Evolutionary conservation across 2,329 filamentous ascomycete species (phyloP), one percentile per base, ranked within the genome.

Genomic region (Colletotrichum ledebouriae): DNA sequence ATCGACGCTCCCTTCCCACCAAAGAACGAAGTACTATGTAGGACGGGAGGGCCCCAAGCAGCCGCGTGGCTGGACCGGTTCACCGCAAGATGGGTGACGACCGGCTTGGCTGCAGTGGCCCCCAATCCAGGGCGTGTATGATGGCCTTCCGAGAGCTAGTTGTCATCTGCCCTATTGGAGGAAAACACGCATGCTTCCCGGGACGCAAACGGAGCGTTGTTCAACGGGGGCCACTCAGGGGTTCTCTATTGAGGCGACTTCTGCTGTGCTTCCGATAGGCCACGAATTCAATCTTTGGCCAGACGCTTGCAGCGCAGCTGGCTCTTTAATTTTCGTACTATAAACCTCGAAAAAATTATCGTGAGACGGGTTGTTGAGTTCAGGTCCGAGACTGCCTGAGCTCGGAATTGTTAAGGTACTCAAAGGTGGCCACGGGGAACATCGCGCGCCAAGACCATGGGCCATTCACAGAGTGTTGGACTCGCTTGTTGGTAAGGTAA

Each of bases 121-220:
- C 65, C 53, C 60, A 20, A 64, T 49, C 41, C 39, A 68, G 65
- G 53, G 53, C 59, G 53, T 60, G 60, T 64, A 64, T 68, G 65
- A 11, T 68, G 60, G 65, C 59, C 65, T 59, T 68, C 60, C 60
- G 60, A 58, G 22, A 12, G 6, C 17, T 17, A 34, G 34, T 46
- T 39, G 39, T 17, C 29, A 22, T 15, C 53, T 42, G 53, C 55
- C 65, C 53, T 65, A 59, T 65, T 68, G 60, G 60, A 55, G 33
- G 65, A 34, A 42, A 53, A 41, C 46, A 47, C 65, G 57, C 58
- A 10, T 29, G 44, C 17, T 53, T 46, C 33, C 50, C 29, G 50
- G 29, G 39, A 63, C 39, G 64, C 34, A 47, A 63, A 57, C 37
- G 33, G 47, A 49, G 61, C 47, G 12, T 13, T 55, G 65, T 53